A percentile compares a stretch with the other conserved stretches of the same genome.
phyloP scores from a whole-genome alignment of 1,139 yeast species.

The Ogataea hybrid region DNA sequence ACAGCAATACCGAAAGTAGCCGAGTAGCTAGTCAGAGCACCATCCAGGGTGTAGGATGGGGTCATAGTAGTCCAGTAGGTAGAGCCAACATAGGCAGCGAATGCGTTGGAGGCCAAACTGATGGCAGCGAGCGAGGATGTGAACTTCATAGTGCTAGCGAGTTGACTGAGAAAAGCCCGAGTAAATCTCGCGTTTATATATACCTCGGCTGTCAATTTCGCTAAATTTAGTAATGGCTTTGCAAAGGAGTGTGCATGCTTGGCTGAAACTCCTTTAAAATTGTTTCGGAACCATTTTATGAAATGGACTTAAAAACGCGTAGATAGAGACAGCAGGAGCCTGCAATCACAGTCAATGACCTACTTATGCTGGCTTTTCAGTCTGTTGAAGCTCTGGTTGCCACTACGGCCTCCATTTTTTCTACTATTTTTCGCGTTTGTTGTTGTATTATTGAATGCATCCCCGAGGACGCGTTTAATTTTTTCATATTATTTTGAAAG shows the following conservation, averaged over 20 bases:
- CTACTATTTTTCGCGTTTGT: slow-evolving; percentile 4
- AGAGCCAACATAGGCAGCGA: slow-evolving; percentile 65
- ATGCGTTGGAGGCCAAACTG: slow-evolving; percentile 44
- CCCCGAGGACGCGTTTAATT: slow-evolving; percentile 5
- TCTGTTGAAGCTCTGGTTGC: not conserved
- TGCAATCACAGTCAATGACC: too few species aligned
- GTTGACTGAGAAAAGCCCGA: slow-evolving; percentile 6
- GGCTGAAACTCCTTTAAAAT: slow-evolving; percentile 14
- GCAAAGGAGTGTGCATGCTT: slow-evolving; percentile 10
- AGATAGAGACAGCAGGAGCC: too few species aligned
- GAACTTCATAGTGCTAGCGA: slow-evolving; percentile 28
- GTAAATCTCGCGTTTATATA: slow-evolving; percentile 2
- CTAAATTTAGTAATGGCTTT: slow-evolving; percentile 12
- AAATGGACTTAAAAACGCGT: too few species aligned
- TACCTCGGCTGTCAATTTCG: slow-evolving; percentile 1
- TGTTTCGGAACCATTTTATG: not conserved
- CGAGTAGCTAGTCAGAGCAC: slow-evolving; percentile 58
- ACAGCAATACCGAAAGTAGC: slow-evolving; percentile 67
- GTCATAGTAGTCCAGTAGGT: slow-evolving; percentile 74
- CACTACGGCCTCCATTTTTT: not conserved
- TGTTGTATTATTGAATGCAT: slow-evolving; percentile 4
- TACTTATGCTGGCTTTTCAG: too few species aligned
- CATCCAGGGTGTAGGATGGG: slow-evolving; percentile 53
- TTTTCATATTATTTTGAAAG: not conserved
- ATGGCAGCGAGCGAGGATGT: slow-evolving; percentile 21